Percentiles rank a stretch among this genome's conserved stretches.
These are phyloP conservation scores for Dryas drummondii DNA, from an alignment of 306 rosid species.

Conservation along the genomic window DNA sequence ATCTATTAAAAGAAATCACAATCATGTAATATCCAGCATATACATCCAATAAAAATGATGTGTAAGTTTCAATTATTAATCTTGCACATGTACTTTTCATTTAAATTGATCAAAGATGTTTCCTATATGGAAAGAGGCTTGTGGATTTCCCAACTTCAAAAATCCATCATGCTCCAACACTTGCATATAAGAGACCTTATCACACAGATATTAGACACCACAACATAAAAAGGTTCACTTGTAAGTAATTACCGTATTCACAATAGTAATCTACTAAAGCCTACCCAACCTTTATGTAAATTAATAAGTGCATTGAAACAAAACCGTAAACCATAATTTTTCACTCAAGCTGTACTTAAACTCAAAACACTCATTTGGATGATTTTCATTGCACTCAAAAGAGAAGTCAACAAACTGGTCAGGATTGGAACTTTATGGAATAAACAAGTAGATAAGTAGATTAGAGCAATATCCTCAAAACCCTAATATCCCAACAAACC, in stretches of 20 bases:
- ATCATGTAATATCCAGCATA: no score
- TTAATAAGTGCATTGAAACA: neutral
- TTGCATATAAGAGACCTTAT: no score
- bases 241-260: neutral
- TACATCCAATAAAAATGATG: no score
- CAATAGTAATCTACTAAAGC: neutral
- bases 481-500: neutral
- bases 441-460: no score
- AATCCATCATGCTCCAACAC: no score
- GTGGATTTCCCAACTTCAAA: neutral
- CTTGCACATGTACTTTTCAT: neutral
- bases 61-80: no score
- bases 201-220: no score
- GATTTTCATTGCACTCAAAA: neutral
- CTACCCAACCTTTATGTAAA: neutral
- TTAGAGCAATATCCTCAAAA: no score
- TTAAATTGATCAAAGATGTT: neutral
- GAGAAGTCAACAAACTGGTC: no score
- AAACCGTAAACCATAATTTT: slow-evolving; percentile 38
- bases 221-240: no score
- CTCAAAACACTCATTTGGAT: neutral
- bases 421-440: no score
- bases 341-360: slow-evolving; percentile 4
- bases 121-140: neutral
- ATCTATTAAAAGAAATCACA: no score